Base-by-base conservation (phyloP, 2,329 filamentous ascomycete genomes). In the Myriosclerotinia duriaeana region DNA sequence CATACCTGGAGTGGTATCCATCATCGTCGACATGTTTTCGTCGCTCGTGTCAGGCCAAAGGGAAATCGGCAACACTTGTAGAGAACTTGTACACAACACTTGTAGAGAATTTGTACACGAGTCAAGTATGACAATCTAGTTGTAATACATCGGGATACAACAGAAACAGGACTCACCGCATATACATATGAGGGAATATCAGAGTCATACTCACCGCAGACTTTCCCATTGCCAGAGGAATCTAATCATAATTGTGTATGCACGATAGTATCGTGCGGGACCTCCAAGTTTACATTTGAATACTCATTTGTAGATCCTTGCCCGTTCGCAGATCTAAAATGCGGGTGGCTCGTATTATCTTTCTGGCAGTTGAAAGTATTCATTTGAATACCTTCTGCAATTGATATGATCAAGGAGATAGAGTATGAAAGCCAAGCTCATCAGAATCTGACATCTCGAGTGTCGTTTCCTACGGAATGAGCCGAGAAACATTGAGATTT, bases 71-170 rank as follows among this genome's bases (percentile, higher is more conserved):
- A 17, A 61, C 44, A 26, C 34, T 50, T 50, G 44, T 58, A n/a
- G 26, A 14, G 17, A 44, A 2, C 30, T 34, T 34, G 4, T 5
- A 34, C 30, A 34, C 30, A 34, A 34, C 30, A 42, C 12, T 44
- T 44, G 15, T 52, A 15, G n/a, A 26, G 22, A 22, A 26, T 14
- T 50, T 22, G 22, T 40, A 40, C 14, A 38, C 58, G 50, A 40
- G 44, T 61, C 34, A 12, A 40, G 46, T 50, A 50, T n/a, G 46
- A 22, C 44, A 8, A 50, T 38, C 22, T 60, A 38, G 20, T n/a
- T 52, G 58, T 50, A 61, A 50, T 22, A 61, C 44, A 50, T 26
- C n/a, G 44, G 34, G n/a, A 50, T n/a, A 50, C 44, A 50, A 60
- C 20, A 50, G 58, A 61, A 14, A 26, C 4, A 17, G 0, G 44